phyloP scores from a whole-genome alignment of 2,329 filamentous ascomycete species.

The Blumeriella jaapii region DNA sequence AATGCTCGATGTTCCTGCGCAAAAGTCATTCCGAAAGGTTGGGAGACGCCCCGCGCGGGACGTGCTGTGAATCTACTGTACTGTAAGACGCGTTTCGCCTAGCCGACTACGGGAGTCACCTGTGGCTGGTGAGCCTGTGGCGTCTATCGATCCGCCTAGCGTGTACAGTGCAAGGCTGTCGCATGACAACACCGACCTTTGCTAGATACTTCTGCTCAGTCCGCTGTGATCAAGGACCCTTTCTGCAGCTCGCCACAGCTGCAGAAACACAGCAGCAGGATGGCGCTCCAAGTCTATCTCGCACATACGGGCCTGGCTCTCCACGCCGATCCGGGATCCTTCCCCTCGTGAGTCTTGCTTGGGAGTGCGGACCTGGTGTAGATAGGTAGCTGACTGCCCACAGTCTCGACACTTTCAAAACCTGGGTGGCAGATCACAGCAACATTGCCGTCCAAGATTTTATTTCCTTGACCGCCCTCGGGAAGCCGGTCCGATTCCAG shows the following conservation, averaged over 20 bases:
- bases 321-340: slow-evolving; percentile 62
- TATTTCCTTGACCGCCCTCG: slow-evolving; percentile 75
- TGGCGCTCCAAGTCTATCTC: slow-evolving; percentile 84
- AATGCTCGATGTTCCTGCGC: not conserved
- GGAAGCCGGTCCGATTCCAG: slow-evolving; percentile 40
- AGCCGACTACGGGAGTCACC: not conserved
- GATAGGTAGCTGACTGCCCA: slow-evolving; percentile 16
- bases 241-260: slow-evolving; percentile 19
- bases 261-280: slow-evolving; percentile 35
- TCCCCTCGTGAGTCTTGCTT: slow-evolving; percentile 51
- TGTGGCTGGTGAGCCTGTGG: slow-evolving; percentile 5
- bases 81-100: slow-evolving; percentile 4
- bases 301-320: slow-evolving; percentile 87
- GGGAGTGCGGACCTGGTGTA: not conserved
- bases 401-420: slow-evolving; percentile 74
- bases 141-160: too few relatives aligned
- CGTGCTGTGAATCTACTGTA: too few relatives aligned
- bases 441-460: slow-evolving; percentile 67
- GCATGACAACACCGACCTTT: too few relatives aligned
- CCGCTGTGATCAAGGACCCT: slow-evolving; percentile 10
- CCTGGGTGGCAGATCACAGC: slow-evolving; percentile 66
- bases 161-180: too few relatives aligned
- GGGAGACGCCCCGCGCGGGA: too few relatives aligned
- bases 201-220: too few relatives aligned
- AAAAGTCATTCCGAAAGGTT: too few relatives aligned